Percentiles rank a stretch among this genome's conserved stretches.
phyloP scores from a whole-genome alignment of 176 grass and related monocot species.

The Cenchrus americanus region DNA sequence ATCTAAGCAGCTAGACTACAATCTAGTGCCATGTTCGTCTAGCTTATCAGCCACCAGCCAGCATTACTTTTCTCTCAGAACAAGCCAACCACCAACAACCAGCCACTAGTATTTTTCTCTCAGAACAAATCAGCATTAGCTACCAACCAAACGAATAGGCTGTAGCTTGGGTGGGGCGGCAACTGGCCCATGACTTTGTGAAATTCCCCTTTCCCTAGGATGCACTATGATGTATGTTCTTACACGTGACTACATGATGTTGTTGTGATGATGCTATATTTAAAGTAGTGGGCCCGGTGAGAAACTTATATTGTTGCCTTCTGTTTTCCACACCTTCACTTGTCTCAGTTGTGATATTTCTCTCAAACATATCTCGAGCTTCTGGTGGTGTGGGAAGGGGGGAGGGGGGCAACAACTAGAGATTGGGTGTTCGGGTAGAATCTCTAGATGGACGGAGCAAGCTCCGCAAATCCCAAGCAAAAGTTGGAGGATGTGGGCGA shows the following conservation, averaged over 20 bases:
- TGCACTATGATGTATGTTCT: background rate
- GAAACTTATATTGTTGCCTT: background rate
- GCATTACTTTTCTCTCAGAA: too few species aligned
- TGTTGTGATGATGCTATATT: background rate
- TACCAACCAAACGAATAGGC: too few species aligned
- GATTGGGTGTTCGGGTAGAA: background rate
- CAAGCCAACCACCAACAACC: too few species aligned
- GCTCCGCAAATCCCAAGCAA: background rate
- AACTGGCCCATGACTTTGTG: background rate
- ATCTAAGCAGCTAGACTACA: too few species aligned
- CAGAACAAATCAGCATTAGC: too few species aligned
- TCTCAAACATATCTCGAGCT: background rate
- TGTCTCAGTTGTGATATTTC: background rate
- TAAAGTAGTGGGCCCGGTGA: background rate
- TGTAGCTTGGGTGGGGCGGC: too few species aligned
- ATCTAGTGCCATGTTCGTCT: too few species aligned
- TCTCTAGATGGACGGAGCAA: background rate
- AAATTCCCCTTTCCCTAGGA: background rate
- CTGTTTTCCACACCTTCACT: background rate
- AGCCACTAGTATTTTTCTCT: too few species aligned
- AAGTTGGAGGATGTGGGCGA: background rate
- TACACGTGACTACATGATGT: too few species aligned
- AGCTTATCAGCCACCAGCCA: too few species aligned
- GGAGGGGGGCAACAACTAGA: background rate
- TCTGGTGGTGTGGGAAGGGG: too few species aligned